Percentiles rank a stretch among this genome's conserved stretches.
These are phyloP conservation scores for Ceratobasidium sp. DNA, from an alignment of 1,284 basidiomycete genomes.

Conservation along the genomic window DNA sequence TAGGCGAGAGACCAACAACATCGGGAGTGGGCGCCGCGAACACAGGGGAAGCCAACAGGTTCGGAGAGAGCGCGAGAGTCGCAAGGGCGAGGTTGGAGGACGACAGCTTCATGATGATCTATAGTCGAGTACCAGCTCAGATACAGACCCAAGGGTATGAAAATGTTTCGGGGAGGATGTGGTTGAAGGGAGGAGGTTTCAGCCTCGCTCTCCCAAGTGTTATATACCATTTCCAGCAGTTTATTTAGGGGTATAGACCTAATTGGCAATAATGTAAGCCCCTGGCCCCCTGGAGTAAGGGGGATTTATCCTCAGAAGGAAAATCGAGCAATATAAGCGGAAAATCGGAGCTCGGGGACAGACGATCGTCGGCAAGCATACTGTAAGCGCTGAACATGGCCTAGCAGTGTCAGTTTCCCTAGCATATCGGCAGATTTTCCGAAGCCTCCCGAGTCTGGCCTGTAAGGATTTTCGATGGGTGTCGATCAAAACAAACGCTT, in stretches of 20 bases:
- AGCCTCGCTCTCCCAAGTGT: not conserved
- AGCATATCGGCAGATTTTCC: too few species aligned
- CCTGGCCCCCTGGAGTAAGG: not conserved
- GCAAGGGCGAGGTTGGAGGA: conserved; percentile 39
- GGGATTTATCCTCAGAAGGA: not conserved
- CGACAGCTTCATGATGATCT: conserved; percentile 38
- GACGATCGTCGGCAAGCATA: too few species aligned
- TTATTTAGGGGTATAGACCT: not conserved
- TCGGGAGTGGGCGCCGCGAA: conserved; percentile 39
- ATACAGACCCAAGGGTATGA: too few species aligned
- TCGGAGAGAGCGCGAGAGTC: conserved; percentile 37
- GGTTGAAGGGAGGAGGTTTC: not conserved
- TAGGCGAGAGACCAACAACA: conserved; percentile 24
- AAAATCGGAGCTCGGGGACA: too few species aligned
- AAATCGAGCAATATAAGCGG: not conserved
- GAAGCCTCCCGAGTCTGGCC: too few species aligned
- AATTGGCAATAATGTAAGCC: not conserved
- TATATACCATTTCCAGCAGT: conserved; percentile 9
- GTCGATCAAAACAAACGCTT: too few species aligned
- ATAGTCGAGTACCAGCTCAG: conserved; percentile 6
- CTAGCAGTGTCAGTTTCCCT: too few species aligned
- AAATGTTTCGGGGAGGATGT: not conserved
- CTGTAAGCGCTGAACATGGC: too few species aligned
- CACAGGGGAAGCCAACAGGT: conserved; percentile 30
- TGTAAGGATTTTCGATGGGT: too few species aligned